Base-by-base conservation (phyloP, 805 yeast genomes). In the Candida coquimbonensis region DNA sequence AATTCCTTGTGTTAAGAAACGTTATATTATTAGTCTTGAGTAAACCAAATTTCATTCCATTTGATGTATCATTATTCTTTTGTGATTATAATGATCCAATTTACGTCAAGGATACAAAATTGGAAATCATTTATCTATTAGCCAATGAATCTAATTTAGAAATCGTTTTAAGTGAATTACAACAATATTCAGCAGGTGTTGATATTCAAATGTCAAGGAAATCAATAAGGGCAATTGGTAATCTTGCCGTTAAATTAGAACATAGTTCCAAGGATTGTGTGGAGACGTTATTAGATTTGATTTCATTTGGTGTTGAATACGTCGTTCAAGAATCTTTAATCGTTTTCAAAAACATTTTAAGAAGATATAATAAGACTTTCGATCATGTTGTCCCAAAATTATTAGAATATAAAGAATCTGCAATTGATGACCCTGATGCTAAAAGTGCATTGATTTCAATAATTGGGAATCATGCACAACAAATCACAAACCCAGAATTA, bases 141-240 rank as follows among this genome's bases (percentile, higher is more conserved):
- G 95, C 97, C 1, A 75, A 79, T 56, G 80, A 78, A 44, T 52
- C 62, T 9, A 86, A 85, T 54, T 69, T 83, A 39, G 70, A 68
- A 6, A 64, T 72, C 35, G 87, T 91, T 1, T 66, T 90, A 39
- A 66, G 77, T 16, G 98, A 90, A 60, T 64, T 90, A 43, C 83
- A 80, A 51, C 96, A 85, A 55, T 90, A 90, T 62, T 95, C 95
- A 5, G 77, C 88, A 0, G 96, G 87, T 56, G 81, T 87, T 13
- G 96, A 90, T 62, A 75, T 81, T 24, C 83, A 84, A 47, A 87
- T 89, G 83, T 87, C 90, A 2, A 70, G 95, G 46, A 86, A 88
- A 56, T 89, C 97, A 0, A 80, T 91, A 4, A 68, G 95, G 48
- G 96, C 96, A 0, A 80, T 91, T 50, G 97, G 97, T 2, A 87